These are phyloP conservation scores for Blastocystis sp. DNA, from an alignment of 352 stramenopile species.

Conservation along the genomic window DNA sequence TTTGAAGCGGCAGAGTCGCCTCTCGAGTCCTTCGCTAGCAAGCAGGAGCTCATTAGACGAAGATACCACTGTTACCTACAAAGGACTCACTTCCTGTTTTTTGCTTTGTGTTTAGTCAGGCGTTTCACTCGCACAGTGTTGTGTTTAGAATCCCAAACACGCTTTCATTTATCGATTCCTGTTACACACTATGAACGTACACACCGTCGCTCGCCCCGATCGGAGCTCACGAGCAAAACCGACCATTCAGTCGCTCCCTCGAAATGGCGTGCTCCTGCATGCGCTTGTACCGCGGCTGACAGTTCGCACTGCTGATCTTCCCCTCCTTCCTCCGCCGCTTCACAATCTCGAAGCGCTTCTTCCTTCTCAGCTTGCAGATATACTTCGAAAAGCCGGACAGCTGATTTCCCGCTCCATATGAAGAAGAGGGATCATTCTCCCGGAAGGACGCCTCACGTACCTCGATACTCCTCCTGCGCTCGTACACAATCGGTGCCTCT, in stretches of 20 bases:
- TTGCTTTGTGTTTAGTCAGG: conserved; percentile 1
- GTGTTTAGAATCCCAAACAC: background rate
- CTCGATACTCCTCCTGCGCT: no score
- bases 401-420: background rate
- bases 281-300: background rate
- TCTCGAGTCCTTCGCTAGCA: background rate
- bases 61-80: background rate
- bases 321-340: background rate
- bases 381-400: background rate
- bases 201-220: no score
- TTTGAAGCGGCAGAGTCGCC: background rate
- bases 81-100: background rate
- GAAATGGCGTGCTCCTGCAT: background rate
- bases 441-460: no score
- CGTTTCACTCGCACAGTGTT: background rate
- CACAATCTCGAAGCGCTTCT: conserved; percentile 1
- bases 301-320: background rate
- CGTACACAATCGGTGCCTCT: no score
- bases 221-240: background rate
- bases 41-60: background rate
- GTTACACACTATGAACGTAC: no score
- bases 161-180: no score
- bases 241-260: background rate
- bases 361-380: background rate
- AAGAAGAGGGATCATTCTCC: background rate